These are phyloP conservation scores for Suillus bovinus DNA, from an alignment of 768 basidiomycete genomes.

Conservation along the genomic window DNA sequence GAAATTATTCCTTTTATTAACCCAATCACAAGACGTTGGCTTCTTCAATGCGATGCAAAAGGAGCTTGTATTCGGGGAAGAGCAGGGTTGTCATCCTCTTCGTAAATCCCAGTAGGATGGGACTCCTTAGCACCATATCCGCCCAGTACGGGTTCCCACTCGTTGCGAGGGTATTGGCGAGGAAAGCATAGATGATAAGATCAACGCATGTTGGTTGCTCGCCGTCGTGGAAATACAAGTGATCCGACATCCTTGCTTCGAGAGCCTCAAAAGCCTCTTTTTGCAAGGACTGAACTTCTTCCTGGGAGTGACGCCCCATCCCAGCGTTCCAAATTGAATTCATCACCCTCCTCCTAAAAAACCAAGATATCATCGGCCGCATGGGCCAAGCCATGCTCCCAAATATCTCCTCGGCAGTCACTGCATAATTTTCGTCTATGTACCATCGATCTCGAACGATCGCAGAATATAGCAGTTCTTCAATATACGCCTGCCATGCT, in stretches of 20 bases:
- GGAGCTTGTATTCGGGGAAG: slow-evolving; percentile 29
- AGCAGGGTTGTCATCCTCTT: slow-evolving; percentile 24
- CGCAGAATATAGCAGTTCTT: slow-evolving; percentile 31
- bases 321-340: slow-evolving; percentile 23
- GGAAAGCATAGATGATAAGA: slow-evolving; percentile 30
- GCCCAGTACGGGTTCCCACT: slow-evolving; percentile 29
- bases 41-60: slow-evolving; percentile 16
- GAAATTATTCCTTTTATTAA: background rate
- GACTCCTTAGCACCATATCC: slow-evolving; percentile 22
- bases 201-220: slow-evolving; percentile 31
- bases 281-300: slow-evolving; percentile 31
- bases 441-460: slow-evolving; percentile 34
- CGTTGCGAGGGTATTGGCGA: slow-evolving; percentile 28
- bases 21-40: background rate
- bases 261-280: slow-evolving; percentile 32
- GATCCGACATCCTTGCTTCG: slow-evolving; percentile 26
- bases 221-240: slow-evolving; percentile 27
- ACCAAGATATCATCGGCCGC: slow-evolving; percentile 24
- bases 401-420: slow-evolving; percentile 17
- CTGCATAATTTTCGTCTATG: slow-evolving; percentile 27
- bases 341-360: slow-evolving; percentile 20
- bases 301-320: slow-evolving; percentile 34
- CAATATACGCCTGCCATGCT: slow-evolving; percentile 35
- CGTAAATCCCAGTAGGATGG: slow-evolving; percentile 20
- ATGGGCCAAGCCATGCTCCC: slow-evolving; percentile 19